Evolutionary conservation across 371 early-diverging fungal genomes (phyloP), one percentile per base, ranked within the genome.

Genomic region (Apophysomyces elegans): DNA sequence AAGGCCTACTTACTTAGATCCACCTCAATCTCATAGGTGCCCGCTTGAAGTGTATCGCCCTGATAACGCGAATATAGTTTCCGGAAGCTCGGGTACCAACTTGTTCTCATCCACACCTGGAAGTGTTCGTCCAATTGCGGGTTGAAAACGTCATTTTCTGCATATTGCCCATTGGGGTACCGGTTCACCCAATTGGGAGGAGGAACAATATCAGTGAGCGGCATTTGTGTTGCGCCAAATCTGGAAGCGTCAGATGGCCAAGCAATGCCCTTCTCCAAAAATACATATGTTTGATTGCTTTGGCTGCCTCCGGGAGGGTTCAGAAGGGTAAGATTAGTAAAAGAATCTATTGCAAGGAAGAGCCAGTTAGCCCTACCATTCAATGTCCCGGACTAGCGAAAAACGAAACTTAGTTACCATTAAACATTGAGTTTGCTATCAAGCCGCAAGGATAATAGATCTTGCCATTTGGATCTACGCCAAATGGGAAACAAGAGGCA

Each of bases 41-140:
- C 90, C 37, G 80, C 71, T 63, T 73, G 70, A 58, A 90, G 73
- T 0, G 69, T 60, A 13, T 79, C 78, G 3, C 74, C 67, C 39
- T 82, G 73, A 64, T 83, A 82, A 54, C 84, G 77, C 45, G 93
- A 93, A 77, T 93, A 97, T 26, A 96, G 79, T 75, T 98, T 98
- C 61, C 95, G 84, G 83, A 97, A 96, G 9, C 86, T 93, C 7
- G 97, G 95, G 66, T 95, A 87, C 36, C 95, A 94, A 32, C 95
- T 91, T 0, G 93, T 91, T 59, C 95, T 81, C 93, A 97, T 96
- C 98, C 98, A 98, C 16, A 96, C 97, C 68, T 92, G 89, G 68
- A 97, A 91, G 66, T 91, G 85, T 75, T 95, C 90, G 79, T 89
- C 84, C 39, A 89, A 79, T 14, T 90, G 91, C 44, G 81, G 83